Evolutionary conservation across 108 stramenopile species (phyloP), one percentile per base, ranked within the genome.

Genomic region (Discostella pseudostelligera): DNA sequence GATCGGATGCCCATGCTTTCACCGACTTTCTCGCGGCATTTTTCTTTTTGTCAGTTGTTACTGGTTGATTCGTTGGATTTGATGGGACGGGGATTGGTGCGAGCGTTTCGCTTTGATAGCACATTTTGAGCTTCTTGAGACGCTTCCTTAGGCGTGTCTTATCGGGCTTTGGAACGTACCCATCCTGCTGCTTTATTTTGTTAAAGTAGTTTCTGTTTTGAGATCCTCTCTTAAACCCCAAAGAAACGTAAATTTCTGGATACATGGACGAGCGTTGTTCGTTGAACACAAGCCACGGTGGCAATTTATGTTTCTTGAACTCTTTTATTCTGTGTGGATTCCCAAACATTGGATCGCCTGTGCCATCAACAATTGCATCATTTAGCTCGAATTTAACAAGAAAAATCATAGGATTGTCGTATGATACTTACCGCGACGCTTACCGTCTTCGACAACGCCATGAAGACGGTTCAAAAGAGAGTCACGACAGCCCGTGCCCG

Each of bases 241-340:
- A 12, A 16, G 56, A 49, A 11, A 73, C 64, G 14, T 70, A 80
- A 14, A 80, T 53, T 56, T 75, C 69, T 39, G 79, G 74, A 32
- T 80, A 80, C 13, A 76, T 65, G 11, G 79, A 49, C 16, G 71
- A 61, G 4, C 58, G 67, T 25, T 64, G 40, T 17, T 35, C 65
- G 44, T 80, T 69, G 54, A 80, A 80, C 24, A 70, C 71, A 37
- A 78, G 66, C 71, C 72, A 78, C 22, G 77, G 58, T 39, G 71
- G 77, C 71, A 50, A 50, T 56, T 60, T 72, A 45, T 72, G 60
- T 28, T 49, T 72, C 43, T 78, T 67, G 53, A 37, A 39, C 54
- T 61, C 48, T 50, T 75, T 75, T 43, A 75, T 63, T 44, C 62
- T 61, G 53, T 50, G 59, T 25, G 50, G 62, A 37, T 59, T 61